A percentile compares a stretch with the other conserved stretches of the same genome.
Conservation (phyloP, 805 yeast species). For the Metschnikowia lochheadii region DNA sequence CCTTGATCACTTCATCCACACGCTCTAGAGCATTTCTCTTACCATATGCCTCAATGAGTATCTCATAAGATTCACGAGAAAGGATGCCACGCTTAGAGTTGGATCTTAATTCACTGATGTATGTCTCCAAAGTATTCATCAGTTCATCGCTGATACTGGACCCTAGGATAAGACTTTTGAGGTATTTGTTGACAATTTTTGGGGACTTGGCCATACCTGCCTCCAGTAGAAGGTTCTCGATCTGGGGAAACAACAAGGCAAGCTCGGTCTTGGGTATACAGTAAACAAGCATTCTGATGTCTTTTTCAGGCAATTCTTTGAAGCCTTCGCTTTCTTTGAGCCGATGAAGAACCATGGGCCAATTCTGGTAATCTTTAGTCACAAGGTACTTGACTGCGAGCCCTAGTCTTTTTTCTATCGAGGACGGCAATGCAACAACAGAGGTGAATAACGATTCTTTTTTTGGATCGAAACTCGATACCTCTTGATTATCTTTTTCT, state of each 20-base stretch:
- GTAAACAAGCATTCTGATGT: conserved; percentile 33
- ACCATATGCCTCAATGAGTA: conserved; percentile 44
- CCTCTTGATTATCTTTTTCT: neutral
- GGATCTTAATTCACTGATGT: conserved; percentile 24
- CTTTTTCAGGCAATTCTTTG: conserved; percentile 25
- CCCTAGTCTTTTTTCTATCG: conserved; percentile 35
- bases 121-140: conserved; percentile 28
- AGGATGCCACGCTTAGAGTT: conserved; percentile 23
- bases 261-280: conserved; percentile 40
- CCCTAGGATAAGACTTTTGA: conserved; percentile 32
- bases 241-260: conserved; percentile 24
- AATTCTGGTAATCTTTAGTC: conserved; percentile 38
- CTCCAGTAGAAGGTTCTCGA: conserved; percentile 27
- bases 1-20: conserved; percentile 34
- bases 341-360: conserved; percentile 45
- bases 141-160: conserved; percentile 18
- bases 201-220: conserved; percentile 30
- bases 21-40: conserved; percentile 33
- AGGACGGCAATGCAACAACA: conserved; percentile 30
- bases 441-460: conserved; percentile 16
- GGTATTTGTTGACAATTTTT: conserved; percentile 33
- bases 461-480: conserved; percentile 10
- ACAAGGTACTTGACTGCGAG: conserved; percentile 38
- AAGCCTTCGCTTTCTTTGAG: conserved; percentile 36
- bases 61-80: conserved; percentile 39